Evolutionary conservation across 352 stramenopile genomes (phyloP).

Genomic region (Plasmopara muralis): DNA sequence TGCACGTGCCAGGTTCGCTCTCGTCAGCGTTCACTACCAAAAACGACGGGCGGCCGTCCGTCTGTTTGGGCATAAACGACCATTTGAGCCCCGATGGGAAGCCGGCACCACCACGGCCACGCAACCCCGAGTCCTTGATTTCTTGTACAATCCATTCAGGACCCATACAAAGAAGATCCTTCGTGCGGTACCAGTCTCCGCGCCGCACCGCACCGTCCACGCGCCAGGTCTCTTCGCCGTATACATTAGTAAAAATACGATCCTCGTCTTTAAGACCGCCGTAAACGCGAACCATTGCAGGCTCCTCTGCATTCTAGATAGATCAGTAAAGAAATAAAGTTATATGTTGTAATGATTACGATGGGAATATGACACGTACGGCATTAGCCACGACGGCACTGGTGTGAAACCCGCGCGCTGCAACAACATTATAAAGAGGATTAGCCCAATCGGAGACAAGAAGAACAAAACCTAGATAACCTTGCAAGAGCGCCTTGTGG

Average conservation of each 20-base stretch:
- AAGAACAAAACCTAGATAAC: background rate
- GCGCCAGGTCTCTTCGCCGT: conserved; percentile 93
- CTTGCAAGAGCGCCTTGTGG: background rate
- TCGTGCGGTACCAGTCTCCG: conserved; percentile 95
- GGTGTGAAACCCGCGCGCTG: conserved; percentile 33
- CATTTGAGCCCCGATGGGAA: conserved; percentile 99
- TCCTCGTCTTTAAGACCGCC: conserved; percentile 97
- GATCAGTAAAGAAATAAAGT: background rate
- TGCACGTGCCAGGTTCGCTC: conserved; percentile 98
- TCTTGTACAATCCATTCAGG: conserved; percentile 99
- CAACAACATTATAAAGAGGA: background rate
- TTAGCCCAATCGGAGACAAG: background rate
- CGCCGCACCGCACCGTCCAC: conserved; percentile 86
- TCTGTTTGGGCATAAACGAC: conserved; percentile 99
- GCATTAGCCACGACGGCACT: conserved; percentile 33
- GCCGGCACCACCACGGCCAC: conserved; percentile 95
- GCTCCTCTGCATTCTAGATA: conserved; percentile 30
- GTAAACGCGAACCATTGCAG: conserved; percentile 82
- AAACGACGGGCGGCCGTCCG: conserved; percentile 98
- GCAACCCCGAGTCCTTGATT: conserved; percentile 98
- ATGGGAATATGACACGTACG: conserved; percentile 12
- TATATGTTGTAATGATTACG: background rate
- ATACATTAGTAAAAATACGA: conserved; percentile 99
- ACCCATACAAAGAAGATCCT: conserved; percentile 98
- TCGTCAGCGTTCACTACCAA: conserved; percentile 99